Evolutionary conservation across 257 asterid genomes (phyloP).

Genomic region (Plantago ovata): DNA sequence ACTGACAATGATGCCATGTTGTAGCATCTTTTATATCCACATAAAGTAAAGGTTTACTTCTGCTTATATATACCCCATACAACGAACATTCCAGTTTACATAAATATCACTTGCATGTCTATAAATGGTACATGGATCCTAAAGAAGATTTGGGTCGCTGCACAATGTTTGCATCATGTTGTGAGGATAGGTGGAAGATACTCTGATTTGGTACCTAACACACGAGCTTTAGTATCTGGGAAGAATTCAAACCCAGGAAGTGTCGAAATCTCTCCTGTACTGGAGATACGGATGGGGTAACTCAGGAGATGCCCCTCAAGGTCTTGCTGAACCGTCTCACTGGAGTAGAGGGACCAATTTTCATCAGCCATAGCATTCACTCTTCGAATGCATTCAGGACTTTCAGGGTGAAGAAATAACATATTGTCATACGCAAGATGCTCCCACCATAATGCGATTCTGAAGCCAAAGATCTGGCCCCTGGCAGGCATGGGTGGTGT

Average conservation of each 20-base stretch:
- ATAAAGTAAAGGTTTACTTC: too few relatives aligned
- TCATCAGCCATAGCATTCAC: slow-evolving; percentile 54
- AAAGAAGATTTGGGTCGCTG: too few relatives aligned
- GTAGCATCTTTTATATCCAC: neutral
- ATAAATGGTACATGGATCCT: too few relatives aligned
- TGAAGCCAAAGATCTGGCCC: slow-evolving; percentile 52
- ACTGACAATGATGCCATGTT: slow-evolving; percentile 11
- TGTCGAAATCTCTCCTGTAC: slow-evolving; percentile 40
- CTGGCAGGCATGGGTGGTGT: slow-evolving; percentile 26
- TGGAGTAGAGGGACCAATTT: slow-evolving; percentile 52
- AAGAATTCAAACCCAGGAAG: slow-evolving; percentile 57
- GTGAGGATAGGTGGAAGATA: slow-evolving; percentile 71
- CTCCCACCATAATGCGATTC: slow-evolving; percentile 81
- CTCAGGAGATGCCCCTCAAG: slow-evolving; percentile 73
- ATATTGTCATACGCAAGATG: slow-evolving; percentile 40
- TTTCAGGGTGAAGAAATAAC: slow-evolving; percentile 43
- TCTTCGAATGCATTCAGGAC: slow-evolving; percentile 46
- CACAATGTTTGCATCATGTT: slow-evolving; percentile 31
- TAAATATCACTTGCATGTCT: too few relatives aligned
- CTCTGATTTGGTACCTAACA: slow-evolving; percentile 57
- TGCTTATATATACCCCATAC: too few relatives aligned
- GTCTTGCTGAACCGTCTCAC: slow-evolving; percentile 34
- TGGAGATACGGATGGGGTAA: slow-evolving; percentile 55
- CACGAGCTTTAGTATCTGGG: slow-evolving; percentile 85
- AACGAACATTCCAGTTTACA: too few relatives aligned